Base-by-base conservation (phyloP, 805 yeast genomes). In the Yarrowia sp. region DNA sequence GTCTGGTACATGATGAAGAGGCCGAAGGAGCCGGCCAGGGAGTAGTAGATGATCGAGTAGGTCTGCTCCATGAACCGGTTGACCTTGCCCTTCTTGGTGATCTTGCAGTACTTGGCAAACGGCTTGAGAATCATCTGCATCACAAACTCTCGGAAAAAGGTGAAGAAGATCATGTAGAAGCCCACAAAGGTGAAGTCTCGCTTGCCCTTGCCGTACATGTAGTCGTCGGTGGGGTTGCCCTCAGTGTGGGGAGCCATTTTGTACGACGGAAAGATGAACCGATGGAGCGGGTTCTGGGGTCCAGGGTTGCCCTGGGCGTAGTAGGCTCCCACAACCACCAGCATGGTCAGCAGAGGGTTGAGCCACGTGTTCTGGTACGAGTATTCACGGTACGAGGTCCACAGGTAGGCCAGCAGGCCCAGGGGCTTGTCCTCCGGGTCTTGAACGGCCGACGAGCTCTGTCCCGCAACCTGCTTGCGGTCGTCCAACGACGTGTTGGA, bases 61-160 rank as follows among this genome's bases (percentile, higher is more conserved):
- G 92, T 84, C 81, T 95, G 99, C 79, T 95, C 99, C 88, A 91
- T 87, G 79, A 94, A 92, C 77, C 99, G 85, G 71, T 85, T 86
- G 52, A 86, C 77, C 78, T 91, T 93, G 69, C 81, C 79, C 70
- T 82, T 84, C 68, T 79, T 80, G 48, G 72, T 81, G 46, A 91
- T 75, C 0, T 91, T 91, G 52, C 77, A 81, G 43, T 70, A 69
- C 10, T 41, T 48, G 1, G 97, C 94, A 43, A 91, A 71, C 8
- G 98, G 98, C 73, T 83, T 83, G 70, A 95, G 85, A 0, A 92
- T 74, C 42, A 85, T 82, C 77, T 92, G 93, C 98, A 95, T 92
- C 72, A 87, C 75, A 76, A 95, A 94, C 79, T 95, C 99, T 74
- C 99, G 86, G 72, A 86, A 82, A 76, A 94, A 95, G 0, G 97